Percentiles rank a stretch among this genome's conserved stretches.
phyloP scores from a whole-genome alignment of 371 early-diverging fungal species.

The Circinella minor region DNA sequence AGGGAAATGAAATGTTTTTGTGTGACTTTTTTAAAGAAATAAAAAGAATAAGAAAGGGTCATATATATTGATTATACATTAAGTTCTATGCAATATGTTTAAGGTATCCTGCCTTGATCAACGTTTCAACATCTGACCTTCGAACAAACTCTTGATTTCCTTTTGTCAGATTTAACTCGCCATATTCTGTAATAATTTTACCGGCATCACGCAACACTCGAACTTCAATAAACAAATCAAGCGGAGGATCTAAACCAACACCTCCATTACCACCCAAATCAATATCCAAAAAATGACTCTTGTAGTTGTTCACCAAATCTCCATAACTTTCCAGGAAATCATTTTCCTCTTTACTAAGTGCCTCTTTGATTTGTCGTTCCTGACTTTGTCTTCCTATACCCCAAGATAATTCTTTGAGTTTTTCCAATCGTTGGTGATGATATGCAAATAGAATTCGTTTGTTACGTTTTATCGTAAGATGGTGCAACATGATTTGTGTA shows the following conservation, averaged over 20 bases:
- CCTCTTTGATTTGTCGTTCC: slow-evolving; percentile 47
- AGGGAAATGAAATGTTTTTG: too few relatives aligned
- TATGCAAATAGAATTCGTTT: slow-evolving; percentile 92
- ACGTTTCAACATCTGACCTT: slow-evolving; percentile 86
- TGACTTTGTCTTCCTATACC: slow-evolving; percentile 56
- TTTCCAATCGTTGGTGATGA: slow-evolving; percentile 75
- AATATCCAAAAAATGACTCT: slow-evolving; percentile 67
- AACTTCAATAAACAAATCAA: slow-evolving; percentile 87
- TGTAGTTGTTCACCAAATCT: slow-evolving; percentile 65
- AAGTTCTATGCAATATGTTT: slow-evolving; percentile 48
- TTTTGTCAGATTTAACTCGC: slow-evolving; percentile 70
- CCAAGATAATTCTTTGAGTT: slow-evolving; percentile 80
- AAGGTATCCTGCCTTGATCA: slow-evolving; percentile 85
- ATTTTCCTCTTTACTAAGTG: slow-evolving; percentile 69
- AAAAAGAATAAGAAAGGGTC: too few relatives aligned
- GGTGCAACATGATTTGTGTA: slow-evolving; percentile 55
- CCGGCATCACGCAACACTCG: slow-evolving; percentile 89
- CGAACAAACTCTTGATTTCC: slow-evolving; percentile 85
- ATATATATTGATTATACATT: too few relatives aligned
- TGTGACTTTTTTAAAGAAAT: too few relatives aligned
- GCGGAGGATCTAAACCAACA: slow-evolving; percentile 79
- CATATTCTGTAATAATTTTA: slow-evolving; percentile 85
- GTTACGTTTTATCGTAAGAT: slow-evolving; percentile 70
- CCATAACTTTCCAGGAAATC: slow-evolving; percentile 68
- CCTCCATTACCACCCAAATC: slow-evolving; percentile 80